phyloP scores from a whole-genome alignment of 768 basidiomycete species.

The Suillus fuscotomentosus region DNA sequence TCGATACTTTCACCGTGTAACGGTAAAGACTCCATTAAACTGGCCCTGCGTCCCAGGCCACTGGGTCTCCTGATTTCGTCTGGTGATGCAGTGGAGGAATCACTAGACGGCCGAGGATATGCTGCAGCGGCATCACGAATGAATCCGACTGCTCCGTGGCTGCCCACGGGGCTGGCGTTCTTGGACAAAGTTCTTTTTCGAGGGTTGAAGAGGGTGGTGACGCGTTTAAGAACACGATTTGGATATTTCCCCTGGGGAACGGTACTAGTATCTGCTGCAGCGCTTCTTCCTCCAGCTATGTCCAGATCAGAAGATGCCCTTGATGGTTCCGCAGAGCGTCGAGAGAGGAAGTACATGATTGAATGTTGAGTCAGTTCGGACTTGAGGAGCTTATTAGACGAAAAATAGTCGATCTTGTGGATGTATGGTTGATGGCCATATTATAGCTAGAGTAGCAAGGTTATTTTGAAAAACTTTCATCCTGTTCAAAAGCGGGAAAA shows the following conservation, averaged over 20 bases:
- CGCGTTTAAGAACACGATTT: conserved; percentile 26
- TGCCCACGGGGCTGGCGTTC: neutral
- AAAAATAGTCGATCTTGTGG: neutral
- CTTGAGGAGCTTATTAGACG: neutral
- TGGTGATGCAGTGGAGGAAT: conserved; percentile 21
- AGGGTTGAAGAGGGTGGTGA: conserved; percentile 24
- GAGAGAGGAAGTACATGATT: conserved; percentile 28
- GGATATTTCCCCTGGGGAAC: conserved; percentile 20
- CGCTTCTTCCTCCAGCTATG: conserved; percentile 1
- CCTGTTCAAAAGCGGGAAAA: neutral
- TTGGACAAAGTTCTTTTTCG: conserved; percentile 24
- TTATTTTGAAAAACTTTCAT: neutral
- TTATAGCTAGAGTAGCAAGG: neutral
- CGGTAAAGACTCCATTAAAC: conserved; percentile 18
- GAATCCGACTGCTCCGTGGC: conserved; percentile 16
- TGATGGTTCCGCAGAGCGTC: conserved; percentile 26
- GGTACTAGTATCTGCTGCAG: conserved; percentile 6
- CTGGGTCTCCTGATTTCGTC: conserved; percentile 33
- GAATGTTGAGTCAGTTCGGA: neutral
- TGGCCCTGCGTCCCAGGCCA: conserved; percentile 30
- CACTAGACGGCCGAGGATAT: conserved; percentile 24
- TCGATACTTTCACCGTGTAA: conserved; percentile 12
- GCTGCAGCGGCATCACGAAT: conserved; percentile 12
- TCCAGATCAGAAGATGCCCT: conserved; percentile 6
- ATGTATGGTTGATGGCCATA: neutral